phyloP scores from a whole-genome alignment of 352 stramenopile species.

The Phytopythium helicoides region DNA sequence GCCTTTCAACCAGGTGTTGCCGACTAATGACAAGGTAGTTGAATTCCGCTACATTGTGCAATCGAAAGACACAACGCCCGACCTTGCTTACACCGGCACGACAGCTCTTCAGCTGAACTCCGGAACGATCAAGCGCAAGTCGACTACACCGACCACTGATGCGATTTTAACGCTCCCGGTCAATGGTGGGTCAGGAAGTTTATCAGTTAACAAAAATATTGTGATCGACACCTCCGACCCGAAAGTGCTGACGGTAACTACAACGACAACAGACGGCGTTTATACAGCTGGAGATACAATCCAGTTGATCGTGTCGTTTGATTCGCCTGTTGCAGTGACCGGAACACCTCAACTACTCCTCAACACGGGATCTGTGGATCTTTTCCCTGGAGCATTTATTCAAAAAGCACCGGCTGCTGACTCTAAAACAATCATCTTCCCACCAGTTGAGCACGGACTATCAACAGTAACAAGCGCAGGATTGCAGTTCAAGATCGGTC shows the following conservation, averaged over 20 bases:
- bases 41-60: conserved; percentile 80
- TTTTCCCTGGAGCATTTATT: conserved; percentile 54
- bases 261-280: conserved; percentile 22
- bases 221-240: conserved; percentile 66
- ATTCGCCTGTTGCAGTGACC: conserved; percentile 56
- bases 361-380: conserved; percentile 43
- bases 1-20: conserved; percentile 44
- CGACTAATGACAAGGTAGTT: conserved; percentile 30
- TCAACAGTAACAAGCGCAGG: conserved; percentile 33
- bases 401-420: conserved; percentile 25
- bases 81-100: conserved; percentile 57
- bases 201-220: conserved; percentile 71
- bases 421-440: conserved; percentile 51
- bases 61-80: conserved; percentile 57
- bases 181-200: conserved; percentile 53
- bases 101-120: conserved; percentile 55
- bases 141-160: conserved; percentile 45
- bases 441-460: conserved; percentile 41
- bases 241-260: conserved; percentile 37
- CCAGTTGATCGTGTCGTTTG: conserved; percentile 51
- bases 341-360: conserved; percentile 44
- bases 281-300: conserved; percentile 72
- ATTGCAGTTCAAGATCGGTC: conserved; percentile 54
- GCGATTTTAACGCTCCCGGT: conserved; percentile 45
- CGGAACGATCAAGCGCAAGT: conserved; percentile 51